phyloP scores from a whole-genome alignment of 176 grass and related monocot genomes.

The Zoysia japonica region DNA sequence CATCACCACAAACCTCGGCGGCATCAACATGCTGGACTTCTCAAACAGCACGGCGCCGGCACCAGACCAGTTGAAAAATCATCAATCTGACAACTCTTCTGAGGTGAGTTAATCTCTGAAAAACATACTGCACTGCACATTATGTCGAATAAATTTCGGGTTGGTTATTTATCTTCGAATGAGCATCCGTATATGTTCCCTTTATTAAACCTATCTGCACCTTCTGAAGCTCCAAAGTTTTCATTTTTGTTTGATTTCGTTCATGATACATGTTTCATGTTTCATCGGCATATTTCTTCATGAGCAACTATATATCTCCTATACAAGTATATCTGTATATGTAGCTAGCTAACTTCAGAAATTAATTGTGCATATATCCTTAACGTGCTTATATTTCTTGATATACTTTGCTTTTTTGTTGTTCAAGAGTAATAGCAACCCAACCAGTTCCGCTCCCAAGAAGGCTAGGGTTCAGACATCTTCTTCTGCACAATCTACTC shows the following conservation, averaged over 20 bases:
- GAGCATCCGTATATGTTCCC: too few relatives aligned
- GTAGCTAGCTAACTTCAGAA: too few relatives aligned
- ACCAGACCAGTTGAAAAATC: constrained; percentile 48
- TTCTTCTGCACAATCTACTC: constrained; percentile 76
- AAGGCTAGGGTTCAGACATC: constrained; percentile 87
- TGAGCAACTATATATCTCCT: neutral
- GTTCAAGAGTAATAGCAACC: constrained; percentile 70
- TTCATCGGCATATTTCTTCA: too few relatives aligned
- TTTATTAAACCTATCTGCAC: too few relatives aligned
- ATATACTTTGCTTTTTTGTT: constrained; percentile 3
- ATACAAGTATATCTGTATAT: too few relatives aligned
- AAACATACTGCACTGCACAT: too few relatives aligned
- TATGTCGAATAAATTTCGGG: too few relatives aligned
- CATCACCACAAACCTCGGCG: constrained; percentile 59
- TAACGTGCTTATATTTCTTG: neutral
- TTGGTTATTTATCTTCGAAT: too few relatives aligned
- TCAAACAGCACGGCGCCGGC: constrained; percentile 42
- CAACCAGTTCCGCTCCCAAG: constrained; percentile 73
- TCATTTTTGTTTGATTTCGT: too few relatives aligned
- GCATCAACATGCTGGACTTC: constrained; percentile 73
- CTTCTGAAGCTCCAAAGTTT: too few relatives aligned
- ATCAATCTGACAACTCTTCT: constrained; percentile 74
- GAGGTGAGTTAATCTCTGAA: constrained; percentile 50
- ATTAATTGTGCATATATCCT: too few relatives aligned
- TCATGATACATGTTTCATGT: too few relatives aligned